Evolutionary conservation across 495 filamentous ascomycete species (phyloP), one percentile per base, ranked within the genome.

Genomic region (Penicillium diatomitis): DNA sequence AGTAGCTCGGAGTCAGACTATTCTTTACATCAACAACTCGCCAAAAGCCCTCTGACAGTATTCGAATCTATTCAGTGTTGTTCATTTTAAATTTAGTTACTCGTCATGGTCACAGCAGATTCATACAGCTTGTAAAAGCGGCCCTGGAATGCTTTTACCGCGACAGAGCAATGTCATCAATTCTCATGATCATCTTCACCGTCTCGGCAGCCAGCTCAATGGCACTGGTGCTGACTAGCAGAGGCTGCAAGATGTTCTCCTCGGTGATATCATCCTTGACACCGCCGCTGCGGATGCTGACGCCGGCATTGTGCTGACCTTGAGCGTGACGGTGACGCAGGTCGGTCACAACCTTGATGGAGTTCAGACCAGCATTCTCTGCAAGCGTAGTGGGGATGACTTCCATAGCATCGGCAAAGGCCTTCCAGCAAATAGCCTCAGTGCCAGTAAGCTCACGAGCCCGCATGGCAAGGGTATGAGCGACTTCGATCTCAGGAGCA

Each of bases 321-420:
- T 86, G 81, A 51, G 89, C 92, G 65, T 98, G 92, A 55, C 88
- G 78, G 69, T 96, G 88, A 59, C 94, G 79, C 65, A 98, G 70
- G 50, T 96, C 94, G 34, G 92, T 98, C n/a, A 98, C 92, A 10
- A 98, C 94, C 69, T 90, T 94, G 76, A 98, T 97, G 60, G 84
- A 87, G 75, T 96, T 97, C 48, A 98, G 76, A 33, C 92, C 92
- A 0, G 92, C 92, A 56, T 98, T 98, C 74, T 98, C 92, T 3
- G 92, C 92, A 39, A 98, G 79, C 2, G 92, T 98, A 27, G 90
- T 96, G 10, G 92, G 92, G 49, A 97, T 89, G 6, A 98, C 88
- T 72, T 98, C 92, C 77, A 98, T 85, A 30, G 92, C 92, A 54
- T 97, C 94, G 6, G 92, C 92, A 55, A 98, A 98, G 7, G 90